phyloP scores from a whole-genome alignment of 2,329 filamentous ascomycete species.

The Dothideomycetes sp. region DNA sequence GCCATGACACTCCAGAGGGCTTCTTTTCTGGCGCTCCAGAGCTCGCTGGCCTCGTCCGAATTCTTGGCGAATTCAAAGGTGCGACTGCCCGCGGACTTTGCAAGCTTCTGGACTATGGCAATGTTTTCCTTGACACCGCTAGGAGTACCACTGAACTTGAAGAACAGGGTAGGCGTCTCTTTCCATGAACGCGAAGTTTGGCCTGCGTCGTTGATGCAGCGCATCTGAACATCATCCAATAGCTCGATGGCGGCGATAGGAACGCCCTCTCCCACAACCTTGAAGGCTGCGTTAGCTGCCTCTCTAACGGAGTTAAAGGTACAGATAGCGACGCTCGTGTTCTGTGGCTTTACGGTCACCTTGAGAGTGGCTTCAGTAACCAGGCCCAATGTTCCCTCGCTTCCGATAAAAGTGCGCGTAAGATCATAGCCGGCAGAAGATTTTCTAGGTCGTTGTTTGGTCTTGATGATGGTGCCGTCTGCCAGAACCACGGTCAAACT shows the following conservation, averaged over 20 bases:
- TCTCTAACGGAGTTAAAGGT: slow-evolving; percentile 57
- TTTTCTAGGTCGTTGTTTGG: slow-evolving; percentile 77
- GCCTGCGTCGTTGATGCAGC: slow-evolving; percentile 58
- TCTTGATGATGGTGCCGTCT: slow-evolving; percentile 85
- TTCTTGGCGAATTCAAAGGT: slow-evolving; percentile 61
- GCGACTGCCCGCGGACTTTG: slow-evolving; percentile 51
- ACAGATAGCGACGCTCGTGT: slow-evolving; percentile 68
- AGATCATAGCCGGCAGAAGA: slow-evolving; percentile 88
- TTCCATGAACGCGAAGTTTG: slow-evolving; percentile 57
- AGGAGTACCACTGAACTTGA: slow-evolving; percentile 64
- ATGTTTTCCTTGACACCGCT: slow-evolving; percentile 71
- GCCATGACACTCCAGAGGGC: slow-evolving; percentile 66
- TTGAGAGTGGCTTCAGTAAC: slow-evolving; percentile 88
- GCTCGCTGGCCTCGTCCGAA: slow-evolving; percentile 55
- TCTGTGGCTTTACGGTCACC: slow-evolving; percentile 70
- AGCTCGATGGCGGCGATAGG: slow-evolving; percentile 89
- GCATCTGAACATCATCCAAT: slow-evolving; percentile 85
- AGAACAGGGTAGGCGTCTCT: slow-evolving; percentile 62
- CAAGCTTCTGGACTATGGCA: slow-evolving; percentile 52
- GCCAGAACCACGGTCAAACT: slow-evolving; percentile 80
- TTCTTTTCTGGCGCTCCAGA: slow-evolving; percentile 69
- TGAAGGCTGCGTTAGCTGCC: slow-evolving; percentile 70
- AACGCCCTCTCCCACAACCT: slow-evolving; percentile 70
- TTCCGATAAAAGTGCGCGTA: slow-evolving; percentile 80
- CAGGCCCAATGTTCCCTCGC: slow-evolving; percentile 82